These are phyloP conservation scores for Cymbidium sinense DNA, from an alignment of 106 monocot species.

Conservation along the genomic window DNA sequence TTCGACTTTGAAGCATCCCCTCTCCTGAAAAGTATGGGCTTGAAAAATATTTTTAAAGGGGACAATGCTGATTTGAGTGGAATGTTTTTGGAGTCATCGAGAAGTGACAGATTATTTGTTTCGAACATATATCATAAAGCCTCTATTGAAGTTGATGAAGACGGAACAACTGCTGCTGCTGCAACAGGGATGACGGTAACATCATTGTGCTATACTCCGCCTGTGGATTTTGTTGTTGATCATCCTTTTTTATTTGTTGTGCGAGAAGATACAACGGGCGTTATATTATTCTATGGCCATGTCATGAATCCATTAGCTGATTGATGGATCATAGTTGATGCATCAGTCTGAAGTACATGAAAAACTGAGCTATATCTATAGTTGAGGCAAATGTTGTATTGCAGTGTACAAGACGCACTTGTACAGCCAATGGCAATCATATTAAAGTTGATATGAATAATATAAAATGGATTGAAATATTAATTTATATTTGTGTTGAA, in stretches of 20 bases:
- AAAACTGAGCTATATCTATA: no score
- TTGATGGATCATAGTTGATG: no score
- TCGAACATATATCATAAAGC: conserved; percentile 24
- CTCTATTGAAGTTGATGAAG: conserved; percentile 22
- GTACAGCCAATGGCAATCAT: no score
- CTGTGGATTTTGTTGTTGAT: conserved; percentile 24
- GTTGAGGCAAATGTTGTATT: no score
- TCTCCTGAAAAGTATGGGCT: conserved; percentile 2
- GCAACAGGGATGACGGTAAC: background rate
- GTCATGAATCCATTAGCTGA: conserved; percentile 7
- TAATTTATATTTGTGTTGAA: no score
- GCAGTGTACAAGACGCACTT: no score
- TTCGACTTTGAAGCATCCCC: conserved; percentile 13
- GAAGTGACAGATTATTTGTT: conserved; percentile 4
- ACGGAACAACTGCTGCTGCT: conserved; percentile 24
- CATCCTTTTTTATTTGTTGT: no score
- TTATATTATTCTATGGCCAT: conserved; percentile 20
- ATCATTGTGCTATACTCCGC: background rate
- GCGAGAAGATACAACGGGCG: no score
- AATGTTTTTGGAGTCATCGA: conserved; percentile 7
- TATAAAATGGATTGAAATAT: no score
- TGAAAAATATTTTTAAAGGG: conserved; percentile 8
- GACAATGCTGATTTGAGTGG: conserved; percentile 7
- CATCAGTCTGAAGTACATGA: no score
- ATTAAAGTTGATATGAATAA: no score